phyloP scores from a whole-genome alignment of 2,329 filamentous ascomycete species.

The Nemania sp. region DNA sequence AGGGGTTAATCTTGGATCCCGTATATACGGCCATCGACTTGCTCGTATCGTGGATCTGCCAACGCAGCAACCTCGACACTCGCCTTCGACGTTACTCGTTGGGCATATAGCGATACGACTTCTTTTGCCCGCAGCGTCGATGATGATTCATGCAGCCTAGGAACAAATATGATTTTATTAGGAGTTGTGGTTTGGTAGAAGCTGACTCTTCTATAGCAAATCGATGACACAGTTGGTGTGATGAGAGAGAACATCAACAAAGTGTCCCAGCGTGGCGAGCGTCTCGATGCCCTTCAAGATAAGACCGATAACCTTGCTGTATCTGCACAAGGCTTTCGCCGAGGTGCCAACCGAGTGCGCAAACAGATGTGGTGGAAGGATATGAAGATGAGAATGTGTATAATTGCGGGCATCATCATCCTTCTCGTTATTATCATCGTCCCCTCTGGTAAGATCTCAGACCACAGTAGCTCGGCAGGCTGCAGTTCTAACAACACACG shows the following conservation, averaged over 20 bases:
- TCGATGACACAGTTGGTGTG: conserved; percentile 92
- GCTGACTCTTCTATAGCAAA: conserved; percentile 75
- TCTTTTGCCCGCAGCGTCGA: background rate
- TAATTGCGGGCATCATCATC: conserved; percentile 90
- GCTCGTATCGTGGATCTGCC: background rate
- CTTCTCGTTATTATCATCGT: conserved; percentile 95
- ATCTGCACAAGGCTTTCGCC: conserved; percentile 94
- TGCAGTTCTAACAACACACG: conserved; percentile 29
- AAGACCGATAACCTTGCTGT: conserved; percentile 88
- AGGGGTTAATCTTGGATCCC: background rate
- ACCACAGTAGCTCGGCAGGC: background rate
- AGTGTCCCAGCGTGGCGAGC: conserved; percentile 85
- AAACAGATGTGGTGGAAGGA: conserved; percentile 99
- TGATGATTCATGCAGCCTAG: background rate
- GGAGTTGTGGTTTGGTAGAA: background rate
- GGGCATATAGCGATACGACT: background rate
- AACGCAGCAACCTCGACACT: background rate
- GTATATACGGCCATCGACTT: background rate
- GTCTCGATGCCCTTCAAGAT: conserved; percentile 53
- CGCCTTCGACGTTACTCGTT: too few species aligned
- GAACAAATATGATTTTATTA: background rate
- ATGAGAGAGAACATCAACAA: conserved; percentile 99
- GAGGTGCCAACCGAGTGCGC: conserved; percentile 94
- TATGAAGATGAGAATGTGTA: conserved; percentile 99
- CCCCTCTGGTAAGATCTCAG: conserved; percentile 78